Base-by-base conservation (phyloP, 257 asterid genomes). In the Salvia rosmarinus region DNA sequence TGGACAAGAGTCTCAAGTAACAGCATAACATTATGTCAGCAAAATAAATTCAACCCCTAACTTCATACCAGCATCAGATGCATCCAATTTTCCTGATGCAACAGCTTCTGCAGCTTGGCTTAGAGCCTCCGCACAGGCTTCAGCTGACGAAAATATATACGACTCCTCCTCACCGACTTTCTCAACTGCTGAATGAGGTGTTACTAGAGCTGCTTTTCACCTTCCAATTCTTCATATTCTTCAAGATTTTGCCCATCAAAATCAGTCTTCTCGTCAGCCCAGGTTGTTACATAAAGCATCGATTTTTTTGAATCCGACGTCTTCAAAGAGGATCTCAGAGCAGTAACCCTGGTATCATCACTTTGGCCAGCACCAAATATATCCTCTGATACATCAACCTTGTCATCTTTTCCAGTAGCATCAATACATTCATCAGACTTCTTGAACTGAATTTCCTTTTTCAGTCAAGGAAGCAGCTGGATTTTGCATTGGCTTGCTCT, bases 81-180 rank as follows among this genome's bases (percentile, higher is more conserved):
- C 83, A 80, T 87, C 85, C 11, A 81, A 75, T 65, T 75, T 73
- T 75, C 95, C 96, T 2, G 90, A 84, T 75, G 87, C 90, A 78
- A 91, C 96, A 76, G 86, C 92, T 80, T 87, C 96, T 43, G 97
- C 90, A 61, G 95, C 99, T 82, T 83, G 76, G 60, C 72, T 81
- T 75, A 94, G 82, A 56, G 96, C 97, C 81, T 49, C 76, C n/a
- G 97, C 97, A 85, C 95, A 87, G 62, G 96, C 96, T 84, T 94
- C 92, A 20, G 97, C 96, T 67, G 96, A 91, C 51, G 71, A 84
- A 78, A 86, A 79, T 77, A 95, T 81, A 74, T 79, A 40, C 2
- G 88, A 67, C 73, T 75, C 85, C 37, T 78, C 85, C 64, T 67
- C 80, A 23, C 11, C 8, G 63, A 32, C 78, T 72, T 81, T 87